These are phyloP conservation scores for Pestalotiopsis sp. DNA, from an alignment of 2,329 filamentous ascomycete species.

Conservation along the genomic window DNA sequence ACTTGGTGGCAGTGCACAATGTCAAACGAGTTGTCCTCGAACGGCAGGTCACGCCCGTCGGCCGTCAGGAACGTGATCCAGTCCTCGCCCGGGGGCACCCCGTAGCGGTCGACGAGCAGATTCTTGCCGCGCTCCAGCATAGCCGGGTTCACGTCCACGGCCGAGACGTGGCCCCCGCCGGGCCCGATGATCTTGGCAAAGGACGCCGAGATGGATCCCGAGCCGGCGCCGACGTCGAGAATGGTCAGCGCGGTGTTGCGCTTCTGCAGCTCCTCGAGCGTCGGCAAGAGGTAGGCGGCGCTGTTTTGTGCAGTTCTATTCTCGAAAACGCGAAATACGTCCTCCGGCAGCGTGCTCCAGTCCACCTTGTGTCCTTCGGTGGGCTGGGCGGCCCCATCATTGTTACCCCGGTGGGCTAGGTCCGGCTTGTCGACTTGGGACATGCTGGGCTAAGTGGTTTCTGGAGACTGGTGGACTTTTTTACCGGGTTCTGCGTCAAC, in stretches of 20 bases:
- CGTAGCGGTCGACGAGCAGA: slow-evolving; percentile 1
- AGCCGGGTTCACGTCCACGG: not conserved
- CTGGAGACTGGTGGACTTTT: not conserved
- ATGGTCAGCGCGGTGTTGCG: not conserved
- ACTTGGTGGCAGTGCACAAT: slow-evolving; percentile 63
- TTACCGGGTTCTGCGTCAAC: not conserved
- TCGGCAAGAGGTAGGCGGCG: not conserved
- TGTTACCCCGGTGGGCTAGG: not conserved
- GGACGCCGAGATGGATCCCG: not conserved
- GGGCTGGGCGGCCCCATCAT: not conserved
- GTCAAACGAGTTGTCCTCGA: slow-evolving; percentile 55
- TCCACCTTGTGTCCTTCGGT: not conserved
- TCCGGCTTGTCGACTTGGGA: not conserved
- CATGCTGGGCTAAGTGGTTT: not conserved
- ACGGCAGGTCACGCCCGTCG: slow-evolving; percentile 26
- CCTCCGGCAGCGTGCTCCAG: slow-evolving; percentile 1
- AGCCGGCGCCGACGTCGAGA: not conserved
- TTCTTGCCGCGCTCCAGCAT: not conserved
- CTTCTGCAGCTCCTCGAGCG: not conserved
- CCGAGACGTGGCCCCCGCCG: not conserved
- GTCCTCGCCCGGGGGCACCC: not conserved
- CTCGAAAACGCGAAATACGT: not conserved
- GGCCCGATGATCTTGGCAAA: not conserved
- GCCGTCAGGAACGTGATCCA: not conserved
- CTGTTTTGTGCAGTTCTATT: not conserved